Percentiles rank a stretch among this genome's conserved stretches.
Evolutionary conservation across 768 basidiomycete species (phyloP).

Genomic region (Xerocomus spinulosus): DNA sequence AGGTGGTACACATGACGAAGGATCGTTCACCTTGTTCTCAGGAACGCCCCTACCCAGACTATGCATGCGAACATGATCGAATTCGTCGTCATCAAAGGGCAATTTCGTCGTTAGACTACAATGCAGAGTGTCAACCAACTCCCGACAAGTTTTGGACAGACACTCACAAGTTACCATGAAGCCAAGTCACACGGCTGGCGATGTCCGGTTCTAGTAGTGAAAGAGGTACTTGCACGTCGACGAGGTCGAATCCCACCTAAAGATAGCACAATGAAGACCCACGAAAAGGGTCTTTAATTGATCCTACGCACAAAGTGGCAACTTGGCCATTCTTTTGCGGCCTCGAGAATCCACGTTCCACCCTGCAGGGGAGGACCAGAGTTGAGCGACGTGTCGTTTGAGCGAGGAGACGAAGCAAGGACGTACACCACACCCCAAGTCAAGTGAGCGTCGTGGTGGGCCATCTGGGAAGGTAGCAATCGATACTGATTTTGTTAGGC

Average conservation of each 20-base stretch:
- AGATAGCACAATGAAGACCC: constrained; percentile 4
- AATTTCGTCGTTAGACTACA: constrained; percentile 66
- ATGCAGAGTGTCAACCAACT: neutral
- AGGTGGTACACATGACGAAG: neutral
- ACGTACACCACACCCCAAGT: constrained; percentile 73
- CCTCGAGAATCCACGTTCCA: constrained; percentile 69
- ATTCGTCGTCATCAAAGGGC: constrained; percentile 79
- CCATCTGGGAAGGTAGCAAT: constrained; percentile 51
- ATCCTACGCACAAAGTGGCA: constrained; percentile 54
- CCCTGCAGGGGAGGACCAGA: constrained; percentile 36
- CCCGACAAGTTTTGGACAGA: no score
- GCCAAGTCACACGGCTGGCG: constrained; percentile 61
- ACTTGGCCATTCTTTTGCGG: constrained; percentile 65
- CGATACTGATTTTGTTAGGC: constrained; percentile 51
- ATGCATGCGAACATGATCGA: constrained; percentile 75
- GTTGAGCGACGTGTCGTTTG: neutral
- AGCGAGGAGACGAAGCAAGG: neutral
- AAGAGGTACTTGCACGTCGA: constrained; percentile 65
- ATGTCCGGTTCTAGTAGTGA: constrained; percentile 46
- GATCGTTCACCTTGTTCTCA: constrained; percentile 57
- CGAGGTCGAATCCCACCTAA: constrained; percentile 76
- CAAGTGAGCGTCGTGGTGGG: constrained; percentile 52
- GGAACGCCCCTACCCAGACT: constrained; percentile 63
- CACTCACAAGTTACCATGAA: constrained; percentile 75
- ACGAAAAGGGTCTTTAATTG: neutral